phyloP scores from a whole-genome alignment of 805 yeast species.

The Wickerhamomyces sydowiorum region DNA sequence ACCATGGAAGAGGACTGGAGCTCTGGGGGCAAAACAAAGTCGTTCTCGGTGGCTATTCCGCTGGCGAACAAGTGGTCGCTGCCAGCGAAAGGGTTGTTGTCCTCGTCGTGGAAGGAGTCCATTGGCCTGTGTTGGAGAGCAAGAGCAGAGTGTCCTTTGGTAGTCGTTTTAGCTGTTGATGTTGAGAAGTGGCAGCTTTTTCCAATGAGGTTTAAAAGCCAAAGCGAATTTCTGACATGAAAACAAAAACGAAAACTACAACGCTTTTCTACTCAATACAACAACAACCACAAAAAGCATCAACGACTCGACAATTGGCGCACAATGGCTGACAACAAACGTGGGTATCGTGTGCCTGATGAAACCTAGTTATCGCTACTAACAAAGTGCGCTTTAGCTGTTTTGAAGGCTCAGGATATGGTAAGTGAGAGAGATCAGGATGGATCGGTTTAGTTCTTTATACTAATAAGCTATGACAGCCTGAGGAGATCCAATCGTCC shows the following conservation, averaged over 20 bases:
- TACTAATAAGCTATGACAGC: not conserved
- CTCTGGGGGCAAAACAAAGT: conserved; percentile 1
- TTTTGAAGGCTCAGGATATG: conserved; percentile 23
- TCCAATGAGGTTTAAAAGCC: too few species aligned
- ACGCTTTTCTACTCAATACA: not conserved
- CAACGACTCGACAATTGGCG: not conserved
- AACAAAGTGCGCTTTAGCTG: conserved; percentile 7
- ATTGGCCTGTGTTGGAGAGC: too few species aligned
- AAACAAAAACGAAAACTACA: not conserved
- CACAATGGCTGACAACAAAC: not conserved
- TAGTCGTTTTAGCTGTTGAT: too few species aligned
- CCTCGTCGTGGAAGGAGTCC: conserved; percentile 21
- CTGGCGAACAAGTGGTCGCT: conserved; percentile 21
- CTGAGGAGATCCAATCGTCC: conserved; percentile 44
- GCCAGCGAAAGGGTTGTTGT: conserved; percentile 29
- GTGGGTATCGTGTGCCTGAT: not conserved
- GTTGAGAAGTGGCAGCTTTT: too few species aligned
- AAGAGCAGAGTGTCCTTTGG: too few species aligned
- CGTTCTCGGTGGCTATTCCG: conserved; percentile 9
- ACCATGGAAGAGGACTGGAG: conserved; percentile 2
- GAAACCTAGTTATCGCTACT: not conserved
- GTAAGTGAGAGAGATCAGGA: not conserved
- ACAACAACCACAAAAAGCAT: not conserved
- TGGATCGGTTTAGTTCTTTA: too few species aligned
- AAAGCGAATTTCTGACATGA: too few species aligned